Evolutionary conservation across 2,329 filamentous ascomycete genomes (phyloP).

Genomic region (Decorospora gaudefroyi): DNA sequence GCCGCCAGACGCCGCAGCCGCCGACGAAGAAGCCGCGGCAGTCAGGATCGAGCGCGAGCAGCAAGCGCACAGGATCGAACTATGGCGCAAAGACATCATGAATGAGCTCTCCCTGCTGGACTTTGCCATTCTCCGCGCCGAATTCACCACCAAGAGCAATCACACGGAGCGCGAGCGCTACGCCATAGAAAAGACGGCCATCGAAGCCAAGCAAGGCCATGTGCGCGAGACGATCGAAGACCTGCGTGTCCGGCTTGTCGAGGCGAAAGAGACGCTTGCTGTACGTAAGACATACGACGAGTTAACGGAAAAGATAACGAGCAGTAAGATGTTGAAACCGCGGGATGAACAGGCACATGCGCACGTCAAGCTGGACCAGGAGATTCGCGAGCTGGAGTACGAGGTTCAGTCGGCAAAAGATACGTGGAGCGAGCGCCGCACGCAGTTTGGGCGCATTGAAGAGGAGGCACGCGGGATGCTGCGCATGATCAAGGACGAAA

Average conservation of each 20-base stretch:
- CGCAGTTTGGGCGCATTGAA: conserved; percentile 86
- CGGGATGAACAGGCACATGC: conserved; percentile 81
- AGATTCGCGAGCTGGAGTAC: conserved; percentile 83
- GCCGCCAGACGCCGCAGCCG: conserved; percentile 62
- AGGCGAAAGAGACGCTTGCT: conserved; percentile 65
- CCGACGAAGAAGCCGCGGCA: conserved; percentile 53
- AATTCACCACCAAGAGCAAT: conserved; percentile 84
- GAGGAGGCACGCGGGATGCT: conserved; percentile 87
- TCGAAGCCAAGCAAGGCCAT: conserved; percentile 74
- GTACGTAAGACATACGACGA: conserved; percentile 86
- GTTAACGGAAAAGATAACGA: conserved; percentile 82
- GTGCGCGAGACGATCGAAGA: conserved; percentile 76
- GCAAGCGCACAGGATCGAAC: conserved; percentile 61
- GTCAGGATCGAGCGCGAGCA: conserved; percentile 55
- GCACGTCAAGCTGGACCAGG: conserved; percentile 79
- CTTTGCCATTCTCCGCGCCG: conserved; percentile 81
- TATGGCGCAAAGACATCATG: conserved; percentile 79
- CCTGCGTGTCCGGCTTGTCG: conserved; percentile 74
- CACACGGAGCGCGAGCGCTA: conserved; percentile 82
- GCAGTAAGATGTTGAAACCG: conserved; percentile 75
- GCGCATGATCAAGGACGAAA: conserved; percentile 87
- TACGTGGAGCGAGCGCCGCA: conserved; percentile 82
- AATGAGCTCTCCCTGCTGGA: conserved; percentile 90
- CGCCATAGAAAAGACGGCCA: conserved; percentile 75
- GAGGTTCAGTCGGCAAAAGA: conserved; percentile 80